Conservation (phyloP, 495 filamentous ascomycete species). For the Neurospora hispaniola region DNA sequence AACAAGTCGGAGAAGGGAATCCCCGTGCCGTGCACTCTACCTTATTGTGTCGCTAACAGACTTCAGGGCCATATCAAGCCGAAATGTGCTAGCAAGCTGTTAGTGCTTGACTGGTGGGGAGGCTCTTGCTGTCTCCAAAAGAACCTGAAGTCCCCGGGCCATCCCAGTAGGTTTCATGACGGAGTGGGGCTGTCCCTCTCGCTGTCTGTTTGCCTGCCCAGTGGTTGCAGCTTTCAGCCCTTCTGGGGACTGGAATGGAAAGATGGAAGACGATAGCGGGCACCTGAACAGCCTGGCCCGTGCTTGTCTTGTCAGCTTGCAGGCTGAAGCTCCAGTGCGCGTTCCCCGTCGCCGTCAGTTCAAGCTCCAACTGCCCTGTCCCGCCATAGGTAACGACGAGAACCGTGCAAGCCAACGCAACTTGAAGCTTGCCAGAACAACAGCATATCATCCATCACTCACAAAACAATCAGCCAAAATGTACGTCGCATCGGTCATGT, state of each 20-base stretch:
- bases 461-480: slow-evolving; percentile 19
- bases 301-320: slow-evolving; percentile 15
- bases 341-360: slow-evolving; percentile 7
- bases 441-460: background rate
- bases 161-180: background rate
- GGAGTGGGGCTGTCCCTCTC: background rate
- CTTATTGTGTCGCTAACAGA: background rate
- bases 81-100: background rate
- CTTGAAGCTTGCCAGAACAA: background rate
- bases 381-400: slow-evolving; percentile 1
- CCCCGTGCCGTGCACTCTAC: background rate
- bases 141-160: background rate
- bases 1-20: slow-evolving; percentile 3
- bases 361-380: slow-evolving; percentile 2
- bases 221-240: background rate
- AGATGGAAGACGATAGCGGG: background rate
- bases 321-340: slow-evolving; percentile 22
- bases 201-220: background rate
- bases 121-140: background rate
- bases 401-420: background rate
- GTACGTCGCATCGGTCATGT: slow-evolving; percentile 11
- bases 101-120: background rate
- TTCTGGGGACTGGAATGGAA: background rate
- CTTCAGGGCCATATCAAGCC: background rate
- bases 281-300: slow-evolving; percentile 5